phyloP scores from a whole-genome alignment of 1,284 basidiomycete genomes.

The Cutaneotrichosporon spelunceum region DNA sequence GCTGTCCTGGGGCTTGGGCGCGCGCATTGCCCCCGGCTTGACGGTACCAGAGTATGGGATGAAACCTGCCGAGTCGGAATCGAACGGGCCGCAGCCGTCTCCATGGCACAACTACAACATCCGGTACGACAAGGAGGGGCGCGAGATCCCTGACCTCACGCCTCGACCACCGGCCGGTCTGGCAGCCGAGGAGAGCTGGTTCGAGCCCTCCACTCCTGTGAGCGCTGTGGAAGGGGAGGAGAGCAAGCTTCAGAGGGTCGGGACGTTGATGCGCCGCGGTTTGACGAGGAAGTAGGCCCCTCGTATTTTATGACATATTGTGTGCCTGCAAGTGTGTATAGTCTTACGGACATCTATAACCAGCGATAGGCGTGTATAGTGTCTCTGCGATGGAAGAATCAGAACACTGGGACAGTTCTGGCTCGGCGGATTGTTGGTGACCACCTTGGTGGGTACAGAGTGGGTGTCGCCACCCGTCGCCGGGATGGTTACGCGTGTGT shows the following conservation, averaged over 20 bases:
- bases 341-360: too few relatives aligned
- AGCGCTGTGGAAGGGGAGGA: neutral
- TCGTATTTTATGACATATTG: too few relatives aligned
- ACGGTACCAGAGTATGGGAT: neutral
- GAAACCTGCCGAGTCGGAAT: neutral
- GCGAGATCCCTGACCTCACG: conserved; percentile 7
- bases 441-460: too few relatives aligned
- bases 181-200: neutral
- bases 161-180: neutral
- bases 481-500: too few relatives aligned
- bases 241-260: neutral
- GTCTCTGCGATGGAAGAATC: too few relatives aligned
- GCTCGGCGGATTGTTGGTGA: too few relatives aligned
- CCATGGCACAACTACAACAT: conserved; percentile 8
- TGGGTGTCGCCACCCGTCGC: too few relatives aligned
- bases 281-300: neutral
- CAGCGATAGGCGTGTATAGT: too few relatives aligned
- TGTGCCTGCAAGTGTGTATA: too few relatives aligned
- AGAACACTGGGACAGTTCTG: too few relatives aligned
- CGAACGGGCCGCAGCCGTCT: neutral
- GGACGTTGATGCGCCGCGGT: neutral
- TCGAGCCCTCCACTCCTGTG: neutral
- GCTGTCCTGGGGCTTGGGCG: neutral
- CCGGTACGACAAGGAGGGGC: conserved; percentile 6
- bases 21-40: neutral